Percentiles rank a stretch among this genome's conserved stretches.
phyloP scores from a whole-genome alignment of 495 filamentous ascomycete genomes.

The Neurospora sp. region DNA sequence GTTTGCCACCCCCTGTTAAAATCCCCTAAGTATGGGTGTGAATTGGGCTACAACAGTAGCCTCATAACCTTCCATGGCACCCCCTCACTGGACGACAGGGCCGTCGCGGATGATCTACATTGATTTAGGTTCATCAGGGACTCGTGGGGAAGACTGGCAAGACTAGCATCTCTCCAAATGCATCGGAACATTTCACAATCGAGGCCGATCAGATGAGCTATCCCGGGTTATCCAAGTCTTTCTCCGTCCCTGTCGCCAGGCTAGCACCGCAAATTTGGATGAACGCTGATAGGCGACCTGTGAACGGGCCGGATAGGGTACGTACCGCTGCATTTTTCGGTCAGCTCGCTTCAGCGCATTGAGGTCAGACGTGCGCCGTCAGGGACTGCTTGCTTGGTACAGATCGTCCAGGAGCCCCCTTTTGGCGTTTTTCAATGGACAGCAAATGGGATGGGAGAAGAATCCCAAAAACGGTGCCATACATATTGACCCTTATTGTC shows the following conservation, averaged over 20 bases:
- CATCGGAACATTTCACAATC: neutral
- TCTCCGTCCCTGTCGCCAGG: neutral
- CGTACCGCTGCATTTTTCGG: neutral
- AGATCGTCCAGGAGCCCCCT: neutral
- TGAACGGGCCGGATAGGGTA: neutral
- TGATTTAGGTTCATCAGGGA: neutral
- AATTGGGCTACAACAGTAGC: neutral
- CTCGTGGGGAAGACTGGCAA: neutral
- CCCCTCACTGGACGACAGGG: neutral
- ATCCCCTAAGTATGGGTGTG: too few relatives aligned
- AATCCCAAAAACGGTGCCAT: neutral
- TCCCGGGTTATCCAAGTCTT: neutral
- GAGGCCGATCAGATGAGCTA: neutral
- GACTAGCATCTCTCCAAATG: neutral
- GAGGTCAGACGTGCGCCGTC: constrained; percentile 13
- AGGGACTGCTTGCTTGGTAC: neutral
- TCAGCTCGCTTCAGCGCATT: constrained; percentile 17
- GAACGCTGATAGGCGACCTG: constrained; percentile 4
- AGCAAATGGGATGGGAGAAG: neutral
- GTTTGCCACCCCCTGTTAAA: too few relatives aligned
- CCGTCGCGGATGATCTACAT: neutral
- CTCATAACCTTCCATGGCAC: neutral
- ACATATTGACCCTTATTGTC: neutral
- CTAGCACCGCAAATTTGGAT: constrained; percentile 7
- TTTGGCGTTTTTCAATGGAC: neutral